Conservation (phyloP, 1,284 basidiomycete genomes). For the Ceratobasidium sp. region DNA sequence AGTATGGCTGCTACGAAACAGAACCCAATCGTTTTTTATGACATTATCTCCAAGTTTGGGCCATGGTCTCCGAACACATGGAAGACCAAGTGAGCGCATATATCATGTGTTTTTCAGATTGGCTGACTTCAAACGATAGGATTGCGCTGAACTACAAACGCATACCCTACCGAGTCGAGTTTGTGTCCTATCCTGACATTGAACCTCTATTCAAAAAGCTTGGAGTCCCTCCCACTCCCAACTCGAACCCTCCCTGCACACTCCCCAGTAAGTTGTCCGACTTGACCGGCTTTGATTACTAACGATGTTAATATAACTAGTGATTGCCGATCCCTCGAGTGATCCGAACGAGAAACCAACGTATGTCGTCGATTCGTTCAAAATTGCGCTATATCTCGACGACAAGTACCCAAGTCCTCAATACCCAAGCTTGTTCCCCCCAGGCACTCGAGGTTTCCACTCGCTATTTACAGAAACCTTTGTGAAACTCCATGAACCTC, state of each 20-base stretch:
- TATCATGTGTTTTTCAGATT: neutral
- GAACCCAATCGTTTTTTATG: constrained; percentile 23
- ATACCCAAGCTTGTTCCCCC: constrained; percentile 24
- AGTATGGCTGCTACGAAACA: constrained; percentile 27
- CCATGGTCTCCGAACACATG: constrained; percentile 29
- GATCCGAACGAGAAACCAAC: constrained; percentile 33
- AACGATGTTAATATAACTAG: constrained; percentile 16
- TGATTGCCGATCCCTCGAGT: too few relatives aligned
- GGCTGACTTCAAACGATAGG: constrained; percentile 7
- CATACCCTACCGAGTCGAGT: constrained; percentile 45
- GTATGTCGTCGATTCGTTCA: constrained; percentile 38
- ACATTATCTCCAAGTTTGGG: constrained; percentile 6
- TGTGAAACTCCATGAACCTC: neutral
- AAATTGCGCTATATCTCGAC: constrained; percentile 41
- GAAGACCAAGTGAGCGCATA: constrained; percentile 10
- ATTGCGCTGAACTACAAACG: constrained; percentile 45
- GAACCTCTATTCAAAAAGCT: constrained; percentile 39
- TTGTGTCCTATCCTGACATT: constrained; percentile 44
- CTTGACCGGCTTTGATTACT: constrained; percentile 9
- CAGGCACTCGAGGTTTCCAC: constrained; percentile 36
- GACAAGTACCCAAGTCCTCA: constrained; percentile 33
- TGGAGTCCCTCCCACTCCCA: constrained; percentile 48
- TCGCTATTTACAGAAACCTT: constrained; percentile 20
- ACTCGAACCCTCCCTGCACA: constrained; percentile 18
- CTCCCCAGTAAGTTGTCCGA: constrained; percentile 23